These are phyloP conservation scores for Mycena polygramma DNA, from an alignment of 768 basidiomycete genomes.

Conservation along the genomic window DNA sequence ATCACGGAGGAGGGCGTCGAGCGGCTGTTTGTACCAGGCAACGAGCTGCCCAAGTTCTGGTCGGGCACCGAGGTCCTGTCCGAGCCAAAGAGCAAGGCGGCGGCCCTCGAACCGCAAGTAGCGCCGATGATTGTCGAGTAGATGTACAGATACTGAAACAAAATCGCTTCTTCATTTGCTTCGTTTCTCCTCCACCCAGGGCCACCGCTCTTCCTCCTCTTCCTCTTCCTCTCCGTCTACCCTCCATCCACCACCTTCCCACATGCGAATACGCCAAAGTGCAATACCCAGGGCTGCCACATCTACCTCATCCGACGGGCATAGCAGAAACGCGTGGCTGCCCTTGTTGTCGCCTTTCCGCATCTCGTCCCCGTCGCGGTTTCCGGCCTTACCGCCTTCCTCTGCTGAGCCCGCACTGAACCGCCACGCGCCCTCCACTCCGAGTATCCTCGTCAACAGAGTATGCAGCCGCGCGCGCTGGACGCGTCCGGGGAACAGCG, in stretches of 20 bases:
- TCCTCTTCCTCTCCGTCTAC: conserved; percentile 34
- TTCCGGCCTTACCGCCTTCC: background rate
- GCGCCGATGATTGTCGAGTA: conserved; percentile 65
- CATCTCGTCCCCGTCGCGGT: background rate
- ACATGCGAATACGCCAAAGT: conserved; percentile 85
- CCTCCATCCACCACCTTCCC: conserved; percentile 71
- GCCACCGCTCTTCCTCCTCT: conserved; percentile 9
- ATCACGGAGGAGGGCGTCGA: conserved; percentile 95
- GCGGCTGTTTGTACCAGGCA: conserved; percentile 91
- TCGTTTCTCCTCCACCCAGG: conserved; percentile 21
- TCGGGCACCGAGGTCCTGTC: conserved; percentile 83
- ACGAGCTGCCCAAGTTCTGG: conserved; percentile 92
- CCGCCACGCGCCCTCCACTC: conserved; percentile 56
- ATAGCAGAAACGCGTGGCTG: conserved; percentile 80
- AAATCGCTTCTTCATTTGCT: conserved; percentile 16
- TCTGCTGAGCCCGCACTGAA: conserved; percentile 30
- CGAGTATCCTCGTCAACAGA: conserved; percentile 61
- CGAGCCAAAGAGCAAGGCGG: conserved; percentile 45
- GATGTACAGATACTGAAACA: conserved; percentile 34
- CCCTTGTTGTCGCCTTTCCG: conserved; percentile 55
- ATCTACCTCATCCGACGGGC: conserved; percentile 69
- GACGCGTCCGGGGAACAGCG: conserved; percentile 71
- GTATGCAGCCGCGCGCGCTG: conserved; percentile 74
- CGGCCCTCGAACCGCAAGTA: conserved; percentile 48
- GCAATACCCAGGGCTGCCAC: conserved; percentile 76